Base-by-base conservation (phyloP, 2,329 filamentous ascomycete genomes). In the Colletotrichum sp. region DNA sequence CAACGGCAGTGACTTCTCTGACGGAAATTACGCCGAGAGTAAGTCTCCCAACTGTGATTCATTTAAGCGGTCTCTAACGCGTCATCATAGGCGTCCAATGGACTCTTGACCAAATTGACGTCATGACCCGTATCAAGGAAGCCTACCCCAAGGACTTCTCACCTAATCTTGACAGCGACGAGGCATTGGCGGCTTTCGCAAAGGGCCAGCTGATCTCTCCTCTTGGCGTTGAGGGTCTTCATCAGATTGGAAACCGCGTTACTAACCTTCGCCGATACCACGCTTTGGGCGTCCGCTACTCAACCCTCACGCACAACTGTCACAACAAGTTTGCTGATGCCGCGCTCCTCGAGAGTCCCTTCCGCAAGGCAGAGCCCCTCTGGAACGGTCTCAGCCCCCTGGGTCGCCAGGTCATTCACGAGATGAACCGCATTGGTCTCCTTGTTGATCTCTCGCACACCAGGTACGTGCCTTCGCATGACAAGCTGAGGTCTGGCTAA, bases 381-480 rank as follows among this genome's bases (percentile, higher is more conserved):
- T 95, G 93, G 91, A 87, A 90, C 69, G 96, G 96, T 3, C 88
- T 99, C 2, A 96, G 94, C 75, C 87, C 89, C 1, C 89, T 89
- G 2, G 96, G 96, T 6, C 90, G 91, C 68, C 83, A 88, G 15
- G 86, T 98, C 1, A 88, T 99, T 61, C 88, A 88, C 44, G 96
- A 99, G 87, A 98, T 99, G 96, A 99, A 98, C 83, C 91, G 96
- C 5, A 88, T 98, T 3, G 96, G 96, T 30, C 96, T 98, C 93
- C 92, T 98, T n/a, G 94, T 99, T 55, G 96, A 98, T 82, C 89
- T 98, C 44, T 90, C 94, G 8, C 96, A 98, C 83, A 88, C 88
- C 6, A 91, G 85, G 85, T 85, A 79, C 16, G 27, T 59, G 19
- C 16, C 19, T 27, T 4, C 36, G 12, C 29, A 16, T 15, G 19